These are phyloP conservation scores for Phytophthora megakarya DNA, from an alignment of 352 stramenopile species.

Conservation along the genomic window DNA sequence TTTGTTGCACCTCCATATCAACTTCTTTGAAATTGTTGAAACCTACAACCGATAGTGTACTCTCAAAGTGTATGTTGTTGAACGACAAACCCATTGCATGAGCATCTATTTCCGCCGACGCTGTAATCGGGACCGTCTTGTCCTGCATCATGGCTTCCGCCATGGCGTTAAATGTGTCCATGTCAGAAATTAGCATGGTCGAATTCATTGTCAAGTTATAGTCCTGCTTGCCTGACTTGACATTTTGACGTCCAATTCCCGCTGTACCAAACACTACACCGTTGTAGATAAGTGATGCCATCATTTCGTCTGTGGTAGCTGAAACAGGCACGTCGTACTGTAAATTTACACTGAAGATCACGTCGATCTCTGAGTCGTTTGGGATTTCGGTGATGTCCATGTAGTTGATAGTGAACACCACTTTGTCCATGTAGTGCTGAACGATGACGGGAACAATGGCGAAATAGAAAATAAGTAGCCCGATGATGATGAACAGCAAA, in stretches of 20 bases:
- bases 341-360: slow-evolving; percentile 59
- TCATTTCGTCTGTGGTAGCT: slow-evolving; percentile 49
- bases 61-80: slow-evolving; percentile 50
- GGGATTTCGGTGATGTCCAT: slow-evolving; percentile 59
- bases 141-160: slow-evolving; percentile 44
- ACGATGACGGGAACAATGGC: slow-evolving; percentile 55
- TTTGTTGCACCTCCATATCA: slow-evolving; percentile 53
- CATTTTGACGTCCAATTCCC: slow-evolving; percentile 45
- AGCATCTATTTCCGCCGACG: slow-evolving; percentile 43
- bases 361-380: slow-evolving; percentile 42
- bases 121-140: slow-evolving; percentile 41
- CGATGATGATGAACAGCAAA: slow-evolving; percentile 41
- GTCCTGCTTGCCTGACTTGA: slow-evolving; percentile 47
- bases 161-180: slow-evolving; percentile 50
- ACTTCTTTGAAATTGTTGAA: slow-evolving; percentile 62
- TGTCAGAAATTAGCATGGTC: slow-evolving; percentile 47
- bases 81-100: slow-evolving; percentile 54
- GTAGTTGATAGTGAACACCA: slow-evolving; percentile 63
- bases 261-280: slow-evolving; percentile 46
- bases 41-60: slow-evolving; percentile 47
- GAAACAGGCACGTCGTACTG: slow-evolving; percentile 45
- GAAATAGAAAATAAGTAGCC: slow-evolving; percentile 63
- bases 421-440: slow-evolving; percentile 58
- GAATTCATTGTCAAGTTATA: slow-evolving; percentile 58
- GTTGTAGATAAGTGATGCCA: slow-evolving; percentile 43